Evolutionary conservation across 805 yeast genomes (phyloP).

Genomic region (Hyphopichia homilentoma): DNA sequence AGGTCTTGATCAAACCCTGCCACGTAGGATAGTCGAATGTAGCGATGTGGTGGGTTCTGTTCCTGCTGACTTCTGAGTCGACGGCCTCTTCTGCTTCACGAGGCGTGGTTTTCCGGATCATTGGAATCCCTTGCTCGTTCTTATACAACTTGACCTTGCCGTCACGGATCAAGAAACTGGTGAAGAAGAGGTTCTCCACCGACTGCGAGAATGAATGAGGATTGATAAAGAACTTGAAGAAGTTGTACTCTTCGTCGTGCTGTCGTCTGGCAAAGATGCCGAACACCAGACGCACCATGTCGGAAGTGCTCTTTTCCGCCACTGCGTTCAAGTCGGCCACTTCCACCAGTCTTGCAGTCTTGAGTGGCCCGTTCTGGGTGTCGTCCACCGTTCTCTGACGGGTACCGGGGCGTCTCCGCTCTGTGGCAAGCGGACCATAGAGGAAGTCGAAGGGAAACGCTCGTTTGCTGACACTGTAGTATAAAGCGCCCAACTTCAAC

Average conservation of each 20-base stretch:
- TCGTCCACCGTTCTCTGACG: conserved; percentile 38
- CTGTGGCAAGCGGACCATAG: conserved; percentile 66
- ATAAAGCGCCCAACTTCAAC: conserved; percentile 54
- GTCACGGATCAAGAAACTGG: conserved; percentile 76
- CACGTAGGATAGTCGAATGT: conserved; percentile 67
- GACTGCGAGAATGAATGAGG: conserved; percentile 75
- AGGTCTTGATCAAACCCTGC: conserved; percentile 51
- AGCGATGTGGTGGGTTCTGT: conserved; percentile 66
- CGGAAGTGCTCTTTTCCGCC: conserved; percentile 60
- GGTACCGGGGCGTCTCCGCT: conserved; percentile 41
- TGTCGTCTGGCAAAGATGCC: conserved; percentile 28
- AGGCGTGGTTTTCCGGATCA: conserved; percentile 34
- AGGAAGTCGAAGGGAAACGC: conserved; percentile 57
- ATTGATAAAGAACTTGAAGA: conserved; percentile 67
- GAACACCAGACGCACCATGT: conserved; percentile 56
- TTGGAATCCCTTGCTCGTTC: conserved; percentile 45
- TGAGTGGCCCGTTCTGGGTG: conserved; percentile 35
- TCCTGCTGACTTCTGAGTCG: conserved; percentile 19
- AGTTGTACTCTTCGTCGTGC: conserved; percentile 38
- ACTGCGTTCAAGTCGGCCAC: conserved; percentile 48
- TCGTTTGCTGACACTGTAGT: conserved; percentile 41
- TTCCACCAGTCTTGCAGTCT: conserved; percentile 54
- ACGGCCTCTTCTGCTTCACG: conserved; percentile 13
- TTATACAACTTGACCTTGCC: conserved; percentile 53
- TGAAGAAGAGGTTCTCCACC: conserved; percentile 79